A percentile compares a stretch with the other conserved stretches of the same genome.
Conservation (phyloP, 2,329 filamentous ascomycete genomes). For the Moelleriella libera region DNA sequence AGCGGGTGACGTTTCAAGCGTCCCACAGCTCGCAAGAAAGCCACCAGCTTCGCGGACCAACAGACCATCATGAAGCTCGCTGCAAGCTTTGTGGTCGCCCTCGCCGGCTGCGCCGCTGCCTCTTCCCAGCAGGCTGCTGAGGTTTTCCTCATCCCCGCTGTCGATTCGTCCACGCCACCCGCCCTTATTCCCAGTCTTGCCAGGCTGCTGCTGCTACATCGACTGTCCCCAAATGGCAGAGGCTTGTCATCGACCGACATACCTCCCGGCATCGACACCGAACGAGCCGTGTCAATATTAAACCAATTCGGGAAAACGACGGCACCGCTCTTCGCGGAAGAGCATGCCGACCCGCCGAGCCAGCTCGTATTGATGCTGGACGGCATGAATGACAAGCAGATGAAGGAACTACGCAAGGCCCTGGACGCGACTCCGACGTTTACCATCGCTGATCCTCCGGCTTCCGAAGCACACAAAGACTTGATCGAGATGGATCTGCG, state of each 20-base stretch:
- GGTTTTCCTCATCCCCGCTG: constrained; percentile 36
- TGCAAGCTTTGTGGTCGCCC: constrained; percentile 22
- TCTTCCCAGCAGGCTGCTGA: constrained; percentile 25
- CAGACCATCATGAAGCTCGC: constrained; percentile 27
- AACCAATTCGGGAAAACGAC: constrained; percentile 43
- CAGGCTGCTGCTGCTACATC: constrained; percentile 44
- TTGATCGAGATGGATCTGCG: constrained; percentile 26
- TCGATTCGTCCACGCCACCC: constrained; percentile 17
- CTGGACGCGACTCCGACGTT: constrained; percentile 29
- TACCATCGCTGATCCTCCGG: constrained; percentile 30
- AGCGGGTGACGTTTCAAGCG: constrained; percentile 17
- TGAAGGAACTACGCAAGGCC: constrained; percentile 25
- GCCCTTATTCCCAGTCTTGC: constrained; percentile 38
- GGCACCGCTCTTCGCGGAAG: constrained; percentile 32
- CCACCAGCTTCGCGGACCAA: constrained; percentile 18
- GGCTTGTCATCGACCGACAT: constrained; percentile 33
- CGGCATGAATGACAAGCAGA: constrained; percentile 33
- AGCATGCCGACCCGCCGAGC: constrained; percentile 18
- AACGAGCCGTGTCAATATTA: constrained; percentile 41
- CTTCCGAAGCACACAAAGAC: constrained; percentile 24
- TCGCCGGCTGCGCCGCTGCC: constrained; percentile 20
- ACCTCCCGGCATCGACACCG: constrained; percentile 21
- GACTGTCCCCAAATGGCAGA: constrained; percentile 32
- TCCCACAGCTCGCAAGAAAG: constrained; percentile 9
- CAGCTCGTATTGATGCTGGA: constrained; percentile 49